Evolutionary conservation across 2,329 filamentous ascomycete genomes (phyloP).

Genomic region (Penicillium sp.): DNA sequence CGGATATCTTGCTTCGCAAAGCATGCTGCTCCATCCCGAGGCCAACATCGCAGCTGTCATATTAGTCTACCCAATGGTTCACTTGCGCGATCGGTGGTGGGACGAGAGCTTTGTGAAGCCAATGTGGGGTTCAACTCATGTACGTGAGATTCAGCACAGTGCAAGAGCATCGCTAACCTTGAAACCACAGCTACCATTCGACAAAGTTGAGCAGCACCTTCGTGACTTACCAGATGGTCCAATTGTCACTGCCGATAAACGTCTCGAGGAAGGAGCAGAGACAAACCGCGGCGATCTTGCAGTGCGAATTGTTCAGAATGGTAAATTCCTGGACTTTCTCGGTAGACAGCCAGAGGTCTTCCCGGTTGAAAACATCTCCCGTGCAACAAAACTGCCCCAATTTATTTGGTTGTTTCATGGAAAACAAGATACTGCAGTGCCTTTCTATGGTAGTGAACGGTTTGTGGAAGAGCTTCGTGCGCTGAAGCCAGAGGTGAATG

Average conservation of each 20-base stretch:
- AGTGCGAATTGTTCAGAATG: slow-evolving; percentile 12
- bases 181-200: slow-evolving; percentile 5
- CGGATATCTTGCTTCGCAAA: slow-evolving; percentile 16
- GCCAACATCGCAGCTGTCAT: slow-evolving; percentile 10
- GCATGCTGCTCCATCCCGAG: slow-evolving; percentile 16
- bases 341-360: slow-evolving; percentile 10
- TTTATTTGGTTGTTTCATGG: slow-evolving; percentile 18
- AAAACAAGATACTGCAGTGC: slow-evolving; percentile 12
- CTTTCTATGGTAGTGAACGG: slow-evolving; percentile 1
- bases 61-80: slow-evolving; percentile 14
- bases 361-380: slow-evolving; percentile 12
- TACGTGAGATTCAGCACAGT: not conserved
- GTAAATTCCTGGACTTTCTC: slow-evolving; percentile 12
- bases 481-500: slow-evolving; percentile 5
- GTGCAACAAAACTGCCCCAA: not conserved
- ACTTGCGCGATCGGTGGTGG: slow-evolving; percentile 14
- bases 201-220: slow-evolving; percentile 11
- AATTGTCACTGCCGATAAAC: slow-evolving; percentile 9
- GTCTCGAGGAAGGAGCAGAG: not conserved
- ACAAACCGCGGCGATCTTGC: slow-evolving; percentile 3
- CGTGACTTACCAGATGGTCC: not conserved
- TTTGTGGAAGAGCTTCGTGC: slow-evolving; percentile 7
- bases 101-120: slow-evolving; percentile 12
- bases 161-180: not conserved
- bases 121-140: slow-evolving; percentile 8